phyloP scores from a whole-genome alignment of 129 eudicot genomes.

The Cynara cardunculus region DNA sequence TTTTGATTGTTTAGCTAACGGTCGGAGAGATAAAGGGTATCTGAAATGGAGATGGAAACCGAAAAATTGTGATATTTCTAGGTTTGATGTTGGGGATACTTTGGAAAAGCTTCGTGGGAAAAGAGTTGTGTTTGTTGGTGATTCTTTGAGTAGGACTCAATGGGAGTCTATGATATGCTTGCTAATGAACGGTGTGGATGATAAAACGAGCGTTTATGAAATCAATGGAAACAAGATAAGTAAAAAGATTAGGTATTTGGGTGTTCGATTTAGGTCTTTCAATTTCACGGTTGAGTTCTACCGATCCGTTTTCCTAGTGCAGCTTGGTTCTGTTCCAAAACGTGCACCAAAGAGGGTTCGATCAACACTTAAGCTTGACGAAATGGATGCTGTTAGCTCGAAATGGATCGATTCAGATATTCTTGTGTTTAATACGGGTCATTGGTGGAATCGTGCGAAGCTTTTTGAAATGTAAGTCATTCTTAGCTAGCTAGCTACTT shows the following conservation, averaged over 20 bases:
- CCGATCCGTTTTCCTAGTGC: slow-evolving; percentile 70
- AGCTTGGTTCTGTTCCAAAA: slow-evolving; percentile 54
- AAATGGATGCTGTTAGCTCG: slow-evolving; percentile 53
- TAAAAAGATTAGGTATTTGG: slow-evolving; percentile 70
- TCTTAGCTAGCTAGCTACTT: neutral
- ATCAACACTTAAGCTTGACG: slow-evolving; percentile 59
- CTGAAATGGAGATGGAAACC: slow-evolving; percentile 92
- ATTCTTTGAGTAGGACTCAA: slow-evolving; percentile 87
- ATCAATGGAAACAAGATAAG: slow-evolving; percentile 69
- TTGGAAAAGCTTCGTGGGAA: slow-evolving; percentile 75
- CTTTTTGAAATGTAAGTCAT: slow-evolving; percentile 63
- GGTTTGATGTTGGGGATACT: slow-evolving; percentile 46
- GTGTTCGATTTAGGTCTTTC: slow-evolving; percentile 55
- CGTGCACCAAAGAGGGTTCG: slow-evolving; percentile 69
- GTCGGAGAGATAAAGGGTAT: slow-evolving; percentile 63
- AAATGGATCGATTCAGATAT: slow-evolving; percentile 76
- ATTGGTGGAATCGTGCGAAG: slow-evolving; percentile 87
- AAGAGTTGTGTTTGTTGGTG: slow-evolving; percentile 89
- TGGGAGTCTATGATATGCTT: slow-evolving; percentile 96
- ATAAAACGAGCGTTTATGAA: slow-evolving; percentile 68
- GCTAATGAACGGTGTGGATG: slow-evolving; percentile 82
- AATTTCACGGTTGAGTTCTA: slow-evolving; percentile 73
- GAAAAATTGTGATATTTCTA: slow-evolving; percentile 51
- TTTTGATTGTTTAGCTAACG: slow-evolving; percentile 81
- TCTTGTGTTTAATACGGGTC: slow-evolving; percentile 81